Evolutionary conservation across 169 alveolate species (phyloP), one percentile per base, ranked within the genome.

Genomic region (Hepatocystis sp.): DNA sequence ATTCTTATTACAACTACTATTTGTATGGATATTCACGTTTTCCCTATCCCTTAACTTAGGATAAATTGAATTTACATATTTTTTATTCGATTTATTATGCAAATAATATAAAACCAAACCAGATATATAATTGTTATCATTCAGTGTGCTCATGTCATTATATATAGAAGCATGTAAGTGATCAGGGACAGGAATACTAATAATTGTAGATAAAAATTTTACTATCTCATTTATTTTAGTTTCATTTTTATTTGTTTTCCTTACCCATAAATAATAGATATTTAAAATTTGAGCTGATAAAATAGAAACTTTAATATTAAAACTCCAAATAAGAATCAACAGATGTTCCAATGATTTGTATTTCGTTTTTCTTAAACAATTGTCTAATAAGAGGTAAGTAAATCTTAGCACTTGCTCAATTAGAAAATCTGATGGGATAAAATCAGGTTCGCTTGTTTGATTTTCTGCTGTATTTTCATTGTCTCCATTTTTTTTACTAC

Each of bases 281-380:
- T 81, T 81, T 27, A 81, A 63, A 3, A 81, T 81, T 17, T 81
- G 47, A 2, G 89, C 89, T 15, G 84, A 60, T 42, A 60, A 52
- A 52, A 81, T 81, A 1, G 89, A 81, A 25, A 81, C 34, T 28
- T 81, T 81, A 1, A 68, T 66, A 55, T 81, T 81, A 34, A 81
- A 81, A 65, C 89, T 61, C 89, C 89, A 81, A 21, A 81, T 10
- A 7, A 81, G 55, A 28, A 51, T 47, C 19, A 81, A 61, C 44
- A 92, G 67, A 67, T 85, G 86, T 4, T 92, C 96, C 52, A 91
- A 19, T 3, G 96, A 92, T 52, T 91, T 90, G 85, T 90, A 92
- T 13, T 76, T 84, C 47, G 92, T 76, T 67, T 92, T 92, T 17
- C 93, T 88, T 10, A 91, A 66, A 49, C 93, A 91, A 58, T 92